Evolutionary conservation across 345 rosid genomes (phyloP).

Genomic region (Arabidopsis thaliana): DNA sequence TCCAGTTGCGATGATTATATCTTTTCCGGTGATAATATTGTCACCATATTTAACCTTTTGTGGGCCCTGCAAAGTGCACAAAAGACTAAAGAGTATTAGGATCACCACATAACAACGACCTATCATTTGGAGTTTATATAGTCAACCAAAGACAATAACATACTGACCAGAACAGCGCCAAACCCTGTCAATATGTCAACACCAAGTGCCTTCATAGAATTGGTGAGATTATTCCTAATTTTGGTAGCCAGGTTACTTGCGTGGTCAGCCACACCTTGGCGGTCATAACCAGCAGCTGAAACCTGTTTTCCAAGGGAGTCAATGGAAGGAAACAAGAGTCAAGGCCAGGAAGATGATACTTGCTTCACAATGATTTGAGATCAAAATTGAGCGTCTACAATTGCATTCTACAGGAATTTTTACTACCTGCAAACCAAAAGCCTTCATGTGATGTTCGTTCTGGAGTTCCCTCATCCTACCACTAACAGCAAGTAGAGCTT

Average conservation of each 20-base stretch:
- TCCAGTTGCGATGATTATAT: constrained; percentile 95
- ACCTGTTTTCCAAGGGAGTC: constrained; percentile 54
- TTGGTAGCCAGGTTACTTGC: constrained; percentile 93
- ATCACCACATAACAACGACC: background rate
- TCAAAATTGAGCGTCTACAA: constrained; percentile 5
- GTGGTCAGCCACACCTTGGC: constrained; percentile 98
- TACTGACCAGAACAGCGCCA: constrained; percentile 80
- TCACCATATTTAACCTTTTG: constrained; percentile 92
- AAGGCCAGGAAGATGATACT: background rate
- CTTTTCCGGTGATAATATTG: constrained; percentile 69
- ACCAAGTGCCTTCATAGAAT: constrained; percentile 93
- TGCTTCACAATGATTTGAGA: background rate
- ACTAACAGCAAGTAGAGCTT: constrained; percentile 96
- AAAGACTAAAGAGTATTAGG: background rate
- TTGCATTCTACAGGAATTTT: background rate
- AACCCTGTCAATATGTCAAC: constrained; percentile 94
- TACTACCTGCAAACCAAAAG: constrained; percentile 92
- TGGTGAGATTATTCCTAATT: constrained; percentile 88
- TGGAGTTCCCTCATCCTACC: constrained; percentile 97
- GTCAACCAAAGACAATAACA: constrained; percentile 11
- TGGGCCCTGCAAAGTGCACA: constrained; percentile 63
- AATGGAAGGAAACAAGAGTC: constrained; percentile 21
- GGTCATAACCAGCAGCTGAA: constrained; percentile 89
- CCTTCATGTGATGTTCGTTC: constrained; percentile 92
- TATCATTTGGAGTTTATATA: background rate